A percentile compares a stretch with the other conserved stretches of the same genome.
Evolutionary conservation across 2,329 filamentous ascomycete species (phyloP).

Genomic region (Pyrenochaeta sp.): DNA sequence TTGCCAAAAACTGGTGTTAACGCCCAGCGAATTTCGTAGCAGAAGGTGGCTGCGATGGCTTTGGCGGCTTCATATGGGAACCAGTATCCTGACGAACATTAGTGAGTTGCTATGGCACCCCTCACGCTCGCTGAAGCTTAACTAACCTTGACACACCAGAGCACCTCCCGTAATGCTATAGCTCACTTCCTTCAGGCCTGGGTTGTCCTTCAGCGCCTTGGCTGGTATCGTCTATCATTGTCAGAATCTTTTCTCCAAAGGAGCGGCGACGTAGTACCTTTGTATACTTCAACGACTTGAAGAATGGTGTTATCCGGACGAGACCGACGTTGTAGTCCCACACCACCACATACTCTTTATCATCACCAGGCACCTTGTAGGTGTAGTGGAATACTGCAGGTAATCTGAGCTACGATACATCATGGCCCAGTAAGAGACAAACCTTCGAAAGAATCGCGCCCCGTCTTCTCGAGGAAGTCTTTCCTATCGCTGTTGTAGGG

Average conservation of each 20-base stretch:
- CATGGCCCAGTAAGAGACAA: conserved; percentile 30
- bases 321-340: conserved; percentile 98
- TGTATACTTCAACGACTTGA: conserved; percentile 85
- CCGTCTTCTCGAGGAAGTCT: conserved; percentile 83
- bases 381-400: conserved; percentile 81
- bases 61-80: conserved; percentile 88
- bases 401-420: conserved; percentile 7
- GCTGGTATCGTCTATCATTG: conserved; percentile 78
- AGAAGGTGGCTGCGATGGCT: conserved; percentile 89
- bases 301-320: conserved; percentile 92
- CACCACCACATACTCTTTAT: conserved; percentile 77
- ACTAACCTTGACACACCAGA: conserved; percentile 76
- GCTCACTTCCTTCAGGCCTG: conserved; percentile 84
- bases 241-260: conserved; percentile 9
- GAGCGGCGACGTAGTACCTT: conserved; percentile 67
- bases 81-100: conserved; percentile 78
- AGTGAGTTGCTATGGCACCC: conserved; percentile 1
- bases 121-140: background rate
- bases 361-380: conserved; percentile 72
- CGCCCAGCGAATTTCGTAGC: conserved; percentile 80
- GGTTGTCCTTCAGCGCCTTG: conserved; percentile 74
- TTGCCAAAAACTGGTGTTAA: conserved; percentile 90
- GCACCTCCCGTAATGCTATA: conserved; percentile 95
- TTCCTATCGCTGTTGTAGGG: conserved; percentile 97
- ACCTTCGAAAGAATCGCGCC: conserved; percentile 89